phyloP scores from a whole-genome alignment of 225 moss, liverwort and hornwort species.

The Takakia lepidozioides region DNA sequence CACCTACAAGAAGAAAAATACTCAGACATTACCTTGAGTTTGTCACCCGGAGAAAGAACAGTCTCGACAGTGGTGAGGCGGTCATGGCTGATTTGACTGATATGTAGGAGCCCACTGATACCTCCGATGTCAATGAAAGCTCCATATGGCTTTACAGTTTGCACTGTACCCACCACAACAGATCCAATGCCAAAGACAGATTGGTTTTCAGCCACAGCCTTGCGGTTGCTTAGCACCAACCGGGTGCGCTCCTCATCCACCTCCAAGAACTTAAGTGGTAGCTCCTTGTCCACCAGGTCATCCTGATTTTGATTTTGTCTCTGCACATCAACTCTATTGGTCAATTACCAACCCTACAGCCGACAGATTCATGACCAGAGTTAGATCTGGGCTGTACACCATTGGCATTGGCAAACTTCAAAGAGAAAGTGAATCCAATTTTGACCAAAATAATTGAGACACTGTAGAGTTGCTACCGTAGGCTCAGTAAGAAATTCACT shows the following conservation, averaged over 20 bases:
- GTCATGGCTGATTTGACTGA: constrained; percentile 57
- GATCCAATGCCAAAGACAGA: constrained; percentile 42
- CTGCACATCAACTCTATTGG: constrained; percentile 3
- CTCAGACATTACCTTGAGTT: constrained; percentile 18
- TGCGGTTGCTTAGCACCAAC: constrained; percentile 46
- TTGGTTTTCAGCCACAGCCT: constrained; percentile 41
- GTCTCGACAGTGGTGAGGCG: constrained; percentile 47
- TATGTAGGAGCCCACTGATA: constrained; percentile 46
- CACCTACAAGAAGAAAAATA: neutral
- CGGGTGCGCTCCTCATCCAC: constrained; percentile 50
- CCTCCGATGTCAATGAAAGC: constrained; percentile 55
- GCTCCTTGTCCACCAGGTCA: constrained; percentile 44
- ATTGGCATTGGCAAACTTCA: too few species aligned
- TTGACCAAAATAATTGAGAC: too few species aligned
- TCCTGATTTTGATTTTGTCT: constrained; percentile 43
- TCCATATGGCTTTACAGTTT: constrained; percentile 53
- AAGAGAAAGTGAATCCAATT: too few species aligned
- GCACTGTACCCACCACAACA: constrained; percentile 46
- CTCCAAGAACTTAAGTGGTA: constrained; percentile 47
- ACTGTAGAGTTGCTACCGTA: too few species aligned
- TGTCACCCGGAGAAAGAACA: constrained; percentile 48
- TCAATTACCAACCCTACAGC: too few species aligned
- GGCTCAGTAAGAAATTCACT: too few species aligned
- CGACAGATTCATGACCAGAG: too few species aligned
- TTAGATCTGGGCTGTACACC: too few species aligned